Percentiles rank a stretch among this genome's conserved stretches.
These are phyloP conservation scores for Fusarium sp. DNA, from an alignment of 2,329 filamentous ascomycete species.

Conservation along the genomic window DNA sequence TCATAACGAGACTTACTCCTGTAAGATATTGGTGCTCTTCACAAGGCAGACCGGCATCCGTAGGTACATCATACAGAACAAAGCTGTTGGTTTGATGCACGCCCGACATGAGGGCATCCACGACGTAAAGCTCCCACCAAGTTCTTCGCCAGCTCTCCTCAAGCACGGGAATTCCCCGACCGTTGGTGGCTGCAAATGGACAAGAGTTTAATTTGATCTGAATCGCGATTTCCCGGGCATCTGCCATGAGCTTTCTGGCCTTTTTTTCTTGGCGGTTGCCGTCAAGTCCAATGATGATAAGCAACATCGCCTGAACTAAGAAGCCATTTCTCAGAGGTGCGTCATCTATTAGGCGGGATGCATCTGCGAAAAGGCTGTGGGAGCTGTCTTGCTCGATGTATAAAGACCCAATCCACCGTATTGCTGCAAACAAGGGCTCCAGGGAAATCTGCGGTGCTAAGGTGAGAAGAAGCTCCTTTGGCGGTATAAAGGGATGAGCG, in stretches of 20 bases:
- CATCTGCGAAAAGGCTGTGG: neutral
- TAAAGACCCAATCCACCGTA: constrained; percentile 2
- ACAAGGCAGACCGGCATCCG: neutral
- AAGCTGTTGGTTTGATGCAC: constrained; percentile 7
- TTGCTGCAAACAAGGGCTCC: neutral
- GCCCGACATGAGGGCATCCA: constrained; percentile 1
- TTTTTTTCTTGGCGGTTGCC: neutral
- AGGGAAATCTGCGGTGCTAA: neutral
- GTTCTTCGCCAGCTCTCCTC: constrained; percentile 12
- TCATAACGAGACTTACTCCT: neutral
- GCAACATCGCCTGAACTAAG: neutral
- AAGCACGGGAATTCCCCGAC: neutral
- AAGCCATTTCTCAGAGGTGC: neutral
- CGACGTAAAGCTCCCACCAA: constrained; percentile 11
- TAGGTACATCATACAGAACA: neutral
- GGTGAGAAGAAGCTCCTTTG: neutral
- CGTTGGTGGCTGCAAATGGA: neutral
- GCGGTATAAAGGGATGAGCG: neutral
- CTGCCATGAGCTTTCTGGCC: neutral
- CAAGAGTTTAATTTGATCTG: neutral
- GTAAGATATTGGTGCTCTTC: neutral
- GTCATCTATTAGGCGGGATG: neutral
- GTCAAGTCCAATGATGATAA: neutral
- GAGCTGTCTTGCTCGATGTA: neutral
- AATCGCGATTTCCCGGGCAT: neutral